phyloP scores from a whole-genome alignment of 139 green algal species.

The Klebsormidium nitens region DNA sequence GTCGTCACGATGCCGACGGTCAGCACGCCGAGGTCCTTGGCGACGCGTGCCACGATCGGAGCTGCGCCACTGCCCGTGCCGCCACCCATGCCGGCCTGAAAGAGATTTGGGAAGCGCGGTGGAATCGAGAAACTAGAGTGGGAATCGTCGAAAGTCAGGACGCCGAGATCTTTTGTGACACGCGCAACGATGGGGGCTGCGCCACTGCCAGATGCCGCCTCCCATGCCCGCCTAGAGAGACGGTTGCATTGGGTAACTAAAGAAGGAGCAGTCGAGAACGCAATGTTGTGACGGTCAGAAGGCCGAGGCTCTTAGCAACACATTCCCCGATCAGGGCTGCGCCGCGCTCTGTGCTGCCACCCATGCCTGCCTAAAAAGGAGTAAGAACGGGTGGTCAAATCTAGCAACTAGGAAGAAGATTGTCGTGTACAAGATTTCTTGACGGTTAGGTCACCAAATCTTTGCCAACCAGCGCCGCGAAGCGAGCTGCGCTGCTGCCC shows the following conservation, averaged over 20 bases:
- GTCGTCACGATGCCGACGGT: slow-evolving; percentile 95
- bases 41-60: slow-evolving; percentile 77
- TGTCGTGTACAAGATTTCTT: too few species aligned
- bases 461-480: slow-evolving; percentile 75
- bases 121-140: background rate
- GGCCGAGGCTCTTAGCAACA: too few species aligned
- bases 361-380: too few species aligned
- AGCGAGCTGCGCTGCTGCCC: slow-evolving; percentile 78
- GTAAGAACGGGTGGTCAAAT: too few species aligned
- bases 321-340: too few species aligned
- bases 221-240: slow-evolving; percentile 83
- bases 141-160: slow-evolving; percentile 75
- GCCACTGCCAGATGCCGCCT: slow-evolving; percentile 88
- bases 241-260: too few species aligned
- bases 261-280: too few species aligned
- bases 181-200: slow-evolving; percentile 84
- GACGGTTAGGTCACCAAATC: too few species aligned
- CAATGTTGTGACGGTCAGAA: slow-evolving; percentile 92
- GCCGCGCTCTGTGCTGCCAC: too few species aligned
- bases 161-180: slow-evolving; percentile 75
- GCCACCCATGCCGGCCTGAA: slow-evolving; percentile 89
- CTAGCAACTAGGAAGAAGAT: too few species aligned
- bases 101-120: background rate
- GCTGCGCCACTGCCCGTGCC: slow-evolving; percentile 91
- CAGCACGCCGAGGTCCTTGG: slow-evolving; percentile 82